Percentiles rank a stretch among this genome's conserved stretches.
phyloP scores from a whole-genome alignment of 495 filamentous ascomycete species.

The Daldinia bambusicola region DNA sequence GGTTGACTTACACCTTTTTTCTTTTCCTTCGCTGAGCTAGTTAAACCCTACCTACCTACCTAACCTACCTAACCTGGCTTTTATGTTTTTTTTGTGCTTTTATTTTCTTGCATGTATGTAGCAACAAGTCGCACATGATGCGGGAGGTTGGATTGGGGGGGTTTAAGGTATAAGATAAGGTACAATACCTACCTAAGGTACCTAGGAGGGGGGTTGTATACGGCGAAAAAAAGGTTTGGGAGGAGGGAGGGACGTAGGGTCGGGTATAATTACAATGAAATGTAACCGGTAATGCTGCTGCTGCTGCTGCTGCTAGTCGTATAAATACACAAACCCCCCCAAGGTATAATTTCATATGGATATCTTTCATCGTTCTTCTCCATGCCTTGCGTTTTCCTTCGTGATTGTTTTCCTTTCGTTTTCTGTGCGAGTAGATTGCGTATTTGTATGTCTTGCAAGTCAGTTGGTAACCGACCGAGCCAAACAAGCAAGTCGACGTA shows the following conservation, averaged over 20 bases:
- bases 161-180: no score
- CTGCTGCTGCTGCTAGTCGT: neutral
- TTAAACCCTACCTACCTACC: neutral
- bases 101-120: constrained; percentile 2
- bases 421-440: neutral
- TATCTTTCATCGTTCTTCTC: neutral
- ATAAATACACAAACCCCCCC: neutral
- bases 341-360: neutral
- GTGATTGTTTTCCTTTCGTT: neutral
- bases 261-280: neutral
- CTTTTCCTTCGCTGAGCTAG: neutral
- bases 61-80: constrained; percentile 1
- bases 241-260: neutral
- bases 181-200: no score
- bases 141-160: constrained; percentile 5
- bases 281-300: neutral
- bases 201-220: neutral
- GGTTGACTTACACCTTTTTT: neutral
- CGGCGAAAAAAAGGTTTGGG: neutral
- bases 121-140: constrained; percentile 3
- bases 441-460: neutral
- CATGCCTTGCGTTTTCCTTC: no score
- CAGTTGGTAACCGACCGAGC: no score
- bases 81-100: neutral
- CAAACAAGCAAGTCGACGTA: neutral